Percentiles rank a stretch among this genome's conserved stretches.
Conservation (phyloP, 2,329 filamentous ascomycete genomes). For the Phaeosphaeriaceae sp. region DNA sequence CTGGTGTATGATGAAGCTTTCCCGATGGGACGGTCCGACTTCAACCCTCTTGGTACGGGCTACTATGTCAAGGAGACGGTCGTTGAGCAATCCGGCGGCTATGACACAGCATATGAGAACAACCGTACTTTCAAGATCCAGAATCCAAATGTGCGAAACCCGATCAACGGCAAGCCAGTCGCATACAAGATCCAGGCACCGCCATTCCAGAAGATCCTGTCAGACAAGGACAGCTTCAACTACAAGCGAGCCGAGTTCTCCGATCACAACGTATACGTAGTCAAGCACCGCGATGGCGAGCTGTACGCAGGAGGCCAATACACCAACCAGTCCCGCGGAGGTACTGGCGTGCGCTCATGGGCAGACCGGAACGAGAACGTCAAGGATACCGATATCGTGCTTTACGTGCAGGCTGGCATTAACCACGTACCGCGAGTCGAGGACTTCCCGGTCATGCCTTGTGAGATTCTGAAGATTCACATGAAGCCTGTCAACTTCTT, state of each 20-base stretch:
- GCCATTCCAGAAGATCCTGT: slow-evolving; percentile 59
- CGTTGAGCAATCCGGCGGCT: slow-evolving; percentile 57
- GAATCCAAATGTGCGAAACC: slow-evolving; percentile 53
- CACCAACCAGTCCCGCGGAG: slow-evolving; percentile 65
- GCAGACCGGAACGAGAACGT: slow-evolving; percentile 61
- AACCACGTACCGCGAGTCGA: slow-evolving; percentile 64
- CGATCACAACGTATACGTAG: slow-evolving; percentile 65
- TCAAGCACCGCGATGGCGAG: slow-evolving; percentile 64
- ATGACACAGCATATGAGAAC: slow-evolving; percentile 54
- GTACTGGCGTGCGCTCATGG: slow-evolving; percentile 57
- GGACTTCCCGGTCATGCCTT: slow-evolving; percentile 66
- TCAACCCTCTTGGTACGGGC: slow-evolving; percentile 64
- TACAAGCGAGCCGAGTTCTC: slow-evolving; percentile 67
- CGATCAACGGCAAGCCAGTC: slow-evolving; percentile 57
- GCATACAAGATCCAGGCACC: slow-evolving; percentile 60
- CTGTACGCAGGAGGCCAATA: slow-evolving; percentile 67
- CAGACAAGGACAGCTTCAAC: slow-evolving; percentile 61
- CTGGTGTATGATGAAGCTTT: slow-evolving; percentile 62
- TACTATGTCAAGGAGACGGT: slow-evolving; percentile 58
- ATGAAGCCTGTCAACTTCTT: slow-evolving; percentile 68
- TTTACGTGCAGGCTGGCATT: slow-evolving; percentile 65
- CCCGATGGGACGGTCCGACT: slow-evolving; percentile 63
- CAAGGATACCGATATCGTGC: slow-evolving; percentile 63
- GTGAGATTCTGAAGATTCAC: slow-evolving; percentile 64
- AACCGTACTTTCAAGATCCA: slow-evolving; percentile 60